These are phyloP conservation scores for Neonectria hederae DNA, from an alignment of 2,329 filamentous ascomycete genomes.

Conservation along the genomic window DNA sequence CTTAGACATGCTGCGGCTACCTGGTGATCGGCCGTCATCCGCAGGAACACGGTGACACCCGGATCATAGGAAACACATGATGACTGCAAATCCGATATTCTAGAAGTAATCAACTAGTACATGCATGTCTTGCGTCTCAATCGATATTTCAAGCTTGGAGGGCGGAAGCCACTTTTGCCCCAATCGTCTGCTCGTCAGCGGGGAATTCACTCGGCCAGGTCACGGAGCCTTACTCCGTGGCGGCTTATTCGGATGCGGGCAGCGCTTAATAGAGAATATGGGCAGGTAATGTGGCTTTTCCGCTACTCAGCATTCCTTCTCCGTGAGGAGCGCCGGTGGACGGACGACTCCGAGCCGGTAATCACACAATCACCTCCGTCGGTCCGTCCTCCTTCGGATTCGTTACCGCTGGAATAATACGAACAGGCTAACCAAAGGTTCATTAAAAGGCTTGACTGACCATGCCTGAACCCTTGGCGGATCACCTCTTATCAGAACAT, in stretches of 20 bases:
- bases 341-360: background rate
- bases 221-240: background rate
- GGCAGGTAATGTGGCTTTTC: slow-evolving; percentile 4
- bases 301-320: slow-evolving; percentile 11
- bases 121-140: background rate
- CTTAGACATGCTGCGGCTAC: background rate
- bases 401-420: background rate
- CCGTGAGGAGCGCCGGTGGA: slow-evolving; percentile 10
- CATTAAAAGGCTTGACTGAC: background rate
- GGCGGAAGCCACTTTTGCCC: background rate
- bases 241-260: background rate
- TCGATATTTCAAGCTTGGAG: background rate
- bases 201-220: background rate
- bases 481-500: slow-evolving; percentile 1
- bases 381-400: slow-evolving; percentile 10
- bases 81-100: background rate
- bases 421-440: background rate
- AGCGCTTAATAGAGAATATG: background rate
- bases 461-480: background rate
- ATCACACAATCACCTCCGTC: slow-evolving; percentile 12
- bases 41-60: background rate
- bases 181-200: background rate
- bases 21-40: background rate
- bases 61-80: background rate
- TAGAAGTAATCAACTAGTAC: background rate